Percentiles rank a stretch among this genome's conserved stretches.
Evolutionary conservation across 2,329 filamentous ascomycete species (phyloP).

Genomic region (Cryphonectria parasitica): DNA sequence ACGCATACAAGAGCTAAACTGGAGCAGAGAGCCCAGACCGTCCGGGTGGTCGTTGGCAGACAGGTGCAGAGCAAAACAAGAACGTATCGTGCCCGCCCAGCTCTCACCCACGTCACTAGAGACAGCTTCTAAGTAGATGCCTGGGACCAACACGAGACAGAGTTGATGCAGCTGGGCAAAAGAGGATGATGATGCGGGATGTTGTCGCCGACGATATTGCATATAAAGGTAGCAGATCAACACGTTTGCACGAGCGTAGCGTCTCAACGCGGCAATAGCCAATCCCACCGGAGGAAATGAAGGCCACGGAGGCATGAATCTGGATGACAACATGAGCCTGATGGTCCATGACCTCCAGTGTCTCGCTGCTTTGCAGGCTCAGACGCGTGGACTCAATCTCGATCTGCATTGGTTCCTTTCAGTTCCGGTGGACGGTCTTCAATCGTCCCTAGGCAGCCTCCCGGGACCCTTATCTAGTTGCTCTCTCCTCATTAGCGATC

Average conservation of each 20-base stretch:
- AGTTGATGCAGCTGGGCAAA: background rate
- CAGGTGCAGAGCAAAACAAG: background rate
- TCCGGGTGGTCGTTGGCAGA: background rate
- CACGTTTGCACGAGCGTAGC: background rate
- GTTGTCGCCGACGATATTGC: background rate
- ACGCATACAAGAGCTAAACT: background rate
- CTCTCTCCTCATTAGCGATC: slow-evolving; percentile 4
- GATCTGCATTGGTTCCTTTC: background rate
- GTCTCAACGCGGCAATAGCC: background rate
- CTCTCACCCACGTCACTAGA: background rate
- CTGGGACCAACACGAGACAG: background rate
- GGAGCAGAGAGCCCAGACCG: background rate
- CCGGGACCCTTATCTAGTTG: background rate
- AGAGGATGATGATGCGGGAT: background rate
- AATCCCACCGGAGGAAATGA: background rate
- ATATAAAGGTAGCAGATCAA: background rate
- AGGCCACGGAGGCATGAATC: no score
- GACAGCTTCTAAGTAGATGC: background rate
- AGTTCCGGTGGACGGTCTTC: background rate
- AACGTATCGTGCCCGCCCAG: background rate
- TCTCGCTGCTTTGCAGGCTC: background rate
- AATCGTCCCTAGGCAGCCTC: background rate
- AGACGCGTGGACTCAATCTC: background rate
- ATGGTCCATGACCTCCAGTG: background rate
- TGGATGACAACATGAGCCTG: background rate